Evolutionary conservation across 345 rosid genomes (phyloP), one percentile per base, ranked within the genome.

Genomic region (Abelmoschus esculentus): DNA sequence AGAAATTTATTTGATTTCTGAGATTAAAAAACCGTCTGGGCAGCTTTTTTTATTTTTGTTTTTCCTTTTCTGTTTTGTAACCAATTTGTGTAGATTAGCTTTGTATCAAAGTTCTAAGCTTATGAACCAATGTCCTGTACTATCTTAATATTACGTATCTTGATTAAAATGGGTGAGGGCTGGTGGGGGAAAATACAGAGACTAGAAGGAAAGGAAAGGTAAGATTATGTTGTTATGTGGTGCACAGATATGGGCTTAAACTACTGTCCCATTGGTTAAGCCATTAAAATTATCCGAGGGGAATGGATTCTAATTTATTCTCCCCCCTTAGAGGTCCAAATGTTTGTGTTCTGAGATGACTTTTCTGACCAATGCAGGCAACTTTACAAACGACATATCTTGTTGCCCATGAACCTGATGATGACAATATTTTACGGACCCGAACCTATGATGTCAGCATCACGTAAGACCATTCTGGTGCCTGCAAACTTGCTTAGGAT

Each of bases 401-500:
- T 11, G 90, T 87, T 75, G 99, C 96, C 64, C 90, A 90, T 18
- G 92, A 96, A 72, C 96, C 97, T 69, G 96, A 86, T 70, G 97
- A 92, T 44, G 93, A 92, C 81, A 90, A 90, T 74, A 91, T 96
- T 59, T 85, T 96, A 58, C 82, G 92, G 52, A 96, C 99, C 28
- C 90, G 99, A 72, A 92, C 99, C 49, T 96, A 96, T 76, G 99
- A 92, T 86, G 83, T 96, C 78, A 96, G 92, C 91, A 96, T 96
- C 78, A 90, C 99, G 98, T 96, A 89, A 82, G 90, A 68, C 26
- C 53, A 57, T 26, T 28, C 18, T 58, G 40, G 26, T n/a, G 42
- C 52, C 42, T 44, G 29, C 28, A 29, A 14, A 66, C 1, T 1
- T 66, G 42, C 67, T 63, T 19, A 42, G 52, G 11, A 12, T 63